Percentiles rank a stretch among this genome's conserved stretches.
phyloP scores from a whole-genome alignment of 768 basidiomycete species.

The Trametes maxima region DNA sequence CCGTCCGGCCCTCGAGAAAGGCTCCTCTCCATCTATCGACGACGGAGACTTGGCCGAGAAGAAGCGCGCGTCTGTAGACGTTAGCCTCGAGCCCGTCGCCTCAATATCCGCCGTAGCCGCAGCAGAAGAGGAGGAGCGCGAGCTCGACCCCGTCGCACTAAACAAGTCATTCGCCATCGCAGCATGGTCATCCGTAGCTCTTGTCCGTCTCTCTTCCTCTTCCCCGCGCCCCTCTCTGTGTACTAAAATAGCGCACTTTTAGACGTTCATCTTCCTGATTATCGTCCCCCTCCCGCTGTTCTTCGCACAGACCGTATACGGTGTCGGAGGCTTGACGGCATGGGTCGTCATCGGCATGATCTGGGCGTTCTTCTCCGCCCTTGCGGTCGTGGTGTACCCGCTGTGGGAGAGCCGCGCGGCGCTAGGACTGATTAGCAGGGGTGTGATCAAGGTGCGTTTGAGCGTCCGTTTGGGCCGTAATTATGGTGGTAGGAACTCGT shows the following conservation, averaged over 20 bases:
- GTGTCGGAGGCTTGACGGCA: slow-evolving; percentile 61
- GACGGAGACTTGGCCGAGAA: slow-evolving; percentile 41
- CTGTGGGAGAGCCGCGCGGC: slow-evolving; percentile 81
- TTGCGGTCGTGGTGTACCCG: slow-evolving; percentile 82
- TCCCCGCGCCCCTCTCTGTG: slow-evolving; percentile 2
- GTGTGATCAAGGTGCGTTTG: slow-evolving; percentile 61
- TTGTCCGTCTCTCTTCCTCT: slow-evolving; percentile 48
- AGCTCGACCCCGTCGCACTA: slow-evolving; percentile 66
- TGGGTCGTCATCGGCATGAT: slow-evolving; percentile 85
- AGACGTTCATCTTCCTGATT: slow-evolving; percentile 67
- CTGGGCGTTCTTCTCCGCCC: slow-evolving; percentile 80
- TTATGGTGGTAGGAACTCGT: not conserved
- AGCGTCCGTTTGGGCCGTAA: not conserved
- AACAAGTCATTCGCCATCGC: slow-evolving; percentile 82
- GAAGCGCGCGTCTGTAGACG: slow-evolving; percentile 31
- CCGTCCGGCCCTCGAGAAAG: slow-evolving; percentile 31
- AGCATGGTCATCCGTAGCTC: slow-evolving; percentile 64
- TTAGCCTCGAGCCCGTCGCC: slow-evolving; percentile 31
- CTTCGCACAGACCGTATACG: slow-evolving; percentile 75
- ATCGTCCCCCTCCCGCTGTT: slow-evolving; percentile 86
- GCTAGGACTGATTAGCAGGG: slow-evolving; percentile 55
- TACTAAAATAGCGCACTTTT: slow-evolving; percentile 8
- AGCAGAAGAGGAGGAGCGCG: slow-evolving; percentile 46
- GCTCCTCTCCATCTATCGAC: slow-evolving; percentile 26
- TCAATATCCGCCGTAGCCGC: slow-evolving; percentile 35